phyloP scores from a whole-genome alignment of 2,329 filamentous ascomycete genomes.

The Trichoderma cornu-damae region DNA sequence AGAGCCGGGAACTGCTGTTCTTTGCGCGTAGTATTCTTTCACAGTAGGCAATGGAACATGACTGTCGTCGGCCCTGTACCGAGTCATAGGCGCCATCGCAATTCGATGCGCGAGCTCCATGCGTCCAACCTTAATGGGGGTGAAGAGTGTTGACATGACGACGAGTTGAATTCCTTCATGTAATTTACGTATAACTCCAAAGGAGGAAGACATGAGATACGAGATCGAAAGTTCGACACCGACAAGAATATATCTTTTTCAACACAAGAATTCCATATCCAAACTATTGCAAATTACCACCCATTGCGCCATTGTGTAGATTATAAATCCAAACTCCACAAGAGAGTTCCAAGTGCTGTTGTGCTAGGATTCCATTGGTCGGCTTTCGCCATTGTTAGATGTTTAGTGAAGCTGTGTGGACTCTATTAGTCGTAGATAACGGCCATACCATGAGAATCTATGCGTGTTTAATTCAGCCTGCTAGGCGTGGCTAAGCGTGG shows the following conservation, averaged over 20 bases:
- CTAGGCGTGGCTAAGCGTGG: too few relatives aligned
- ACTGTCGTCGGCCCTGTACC: conserved; percentile 44
- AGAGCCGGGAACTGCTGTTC: conserved; percentile 39
- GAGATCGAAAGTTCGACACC: too few relatives aligned
- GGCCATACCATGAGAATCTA: background rate
- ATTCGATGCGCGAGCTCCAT: conserved; percentile 24
- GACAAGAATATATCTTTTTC: too few relatives aligned
- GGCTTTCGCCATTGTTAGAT: background rate
- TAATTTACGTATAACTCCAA: too few relatives aligned
- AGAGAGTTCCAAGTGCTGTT: too few relatives aligned
- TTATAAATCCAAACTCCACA: conserved; percentile 11
- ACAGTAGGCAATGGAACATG: conserved; percentile 28
- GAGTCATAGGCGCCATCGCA: conserved; percentile 36
- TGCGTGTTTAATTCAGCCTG: background rate
- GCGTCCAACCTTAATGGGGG: conserved; percentile 23
- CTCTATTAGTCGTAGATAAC: too few relatives aligned
- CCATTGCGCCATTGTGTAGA: conserved; percentile 1
- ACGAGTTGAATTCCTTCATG: background rate
- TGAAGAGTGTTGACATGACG: conserved; percentile 11
- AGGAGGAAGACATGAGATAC: too few relatives aligned
- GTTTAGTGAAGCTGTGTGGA: background rate
- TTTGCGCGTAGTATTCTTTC: conserved; percentile 43
- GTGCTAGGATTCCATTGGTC: background rate
- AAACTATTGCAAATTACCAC: background rate
- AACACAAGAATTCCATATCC: background rate